A percentile compares a stretch with the other conserved stretches of the same genome.
Conservation (phyloP, 164 flowering plant species). For the Tetracentron sinense region DNA sequence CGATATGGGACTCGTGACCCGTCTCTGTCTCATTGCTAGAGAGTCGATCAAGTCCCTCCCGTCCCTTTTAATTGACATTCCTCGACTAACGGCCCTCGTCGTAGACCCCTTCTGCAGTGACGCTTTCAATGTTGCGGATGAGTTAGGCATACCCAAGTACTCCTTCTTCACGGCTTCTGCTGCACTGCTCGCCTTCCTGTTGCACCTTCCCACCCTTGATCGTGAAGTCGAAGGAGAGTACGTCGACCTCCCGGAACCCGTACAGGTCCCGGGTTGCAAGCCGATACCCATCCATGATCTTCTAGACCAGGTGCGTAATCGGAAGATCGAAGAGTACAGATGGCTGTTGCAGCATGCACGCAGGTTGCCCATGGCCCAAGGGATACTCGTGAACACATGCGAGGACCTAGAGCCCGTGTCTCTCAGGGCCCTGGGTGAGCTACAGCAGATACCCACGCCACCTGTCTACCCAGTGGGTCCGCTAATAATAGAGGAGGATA, state of each 20-base stretch:
- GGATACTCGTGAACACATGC: conserved; percentile 42
- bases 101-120: conserved; percentile 40
- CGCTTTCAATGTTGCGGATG: conserved; percentile 24
- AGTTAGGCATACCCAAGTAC: conserved; percentile 30
- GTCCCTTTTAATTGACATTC: conserved; percentile 3
- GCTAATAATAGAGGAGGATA: conserved; percentile 13
- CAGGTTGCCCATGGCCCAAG: conserved; percentile 24
- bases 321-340: conserved; percentile 9
- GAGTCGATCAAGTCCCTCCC: conserved; percentile 19
- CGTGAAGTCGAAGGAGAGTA: conserved; percentile 18
- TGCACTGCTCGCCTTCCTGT: conserved; percentile 20
- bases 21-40: conserved; percentile 8
- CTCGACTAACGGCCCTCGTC: conserved; percentile 23
- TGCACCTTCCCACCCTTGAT: conserved; percentile 26
- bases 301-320: conserved; percentile 21
- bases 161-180: conserved; percentile 28
- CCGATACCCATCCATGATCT: conserved; percentile 30
- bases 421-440: conserved; percentile 19
- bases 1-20: neutral
- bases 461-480: conserved; percentile 48
- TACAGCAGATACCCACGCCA: conserved; percentile 4
- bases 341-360: conserved; percentile 17
- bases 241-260: conserved; percentile 17
- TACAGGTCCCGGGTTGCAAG: conserved; percentile 39
- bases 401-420: conserved; percentile 34